These are phyloP conservation scores for Pseudomonodictys pantanalensis DNA, from an alignment of 495 filamentous ascomycete species.

Conservation along the genomic window DNA sequence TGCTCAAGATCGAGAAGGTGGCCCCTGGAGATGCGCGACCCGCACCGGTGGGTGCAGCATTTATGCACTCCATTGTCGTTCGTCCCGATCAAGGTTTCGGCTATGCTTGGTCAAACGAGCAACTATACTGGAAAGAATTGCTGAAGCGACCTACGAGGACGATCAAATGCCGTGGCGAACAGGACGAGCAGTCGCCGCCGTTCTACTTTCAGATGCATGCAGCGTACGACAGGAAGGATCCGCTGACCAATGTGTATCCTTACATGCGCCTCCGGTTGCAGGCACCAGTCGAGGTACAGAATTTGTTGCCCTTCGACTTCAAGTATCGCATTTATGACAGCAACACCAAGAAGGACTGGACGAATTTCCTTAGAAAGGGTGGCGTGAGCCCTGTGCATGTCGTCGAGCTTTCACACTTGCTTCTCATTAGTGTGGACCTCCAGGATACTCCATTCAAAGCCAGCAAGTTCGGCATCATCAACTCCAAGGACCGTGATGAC, in stretches of 20 bases:
- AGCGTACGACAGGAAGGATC: conserved; percentile 73
- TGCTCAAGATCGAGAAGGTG: conserved; percentile 97
- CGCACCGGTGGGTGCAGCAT: conserved; percentile 88
- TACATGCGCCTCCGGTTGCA: conserved; percentile 91
- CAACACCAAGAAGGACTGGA: conserved; percentile 97
- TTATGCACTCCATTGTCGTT: conserved; percentile 83
- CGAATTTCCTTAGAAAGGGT: conserved; percentile 93
- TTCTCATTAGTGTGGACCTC: conserved; percentile 90
- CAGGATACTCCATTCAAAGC: conserved; percentile 92
- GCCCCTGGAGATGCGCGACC: conserved; percentile 87
- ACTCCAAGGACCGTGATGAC: conserved; percentile 81
- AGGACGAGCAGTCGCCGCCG: conserved; percentile 68
- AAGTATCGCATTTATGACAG: conserved; percentile 98
- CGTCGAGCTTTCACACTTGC: conserved; percentile 88
- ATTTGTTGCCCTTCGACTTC: conserved; percentile 94
- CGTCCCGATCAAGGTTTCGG: conserved; percentile 96
- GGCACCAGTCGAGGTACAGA: conserved; percentile 90
- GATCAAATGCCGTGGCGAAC: conserved; percentile 80
- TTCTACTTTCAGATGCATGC: conserved; percentile 97
- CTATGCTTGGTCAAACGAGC: conserved; percentile 87
- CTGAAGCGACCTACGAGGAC: conserved; percentile 78
- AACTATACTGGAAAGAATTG: conserved; percentile 87
- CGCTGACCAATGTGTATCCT: conserved; percentile 79
- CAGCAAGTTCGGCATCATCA: conserved; percentile 96
- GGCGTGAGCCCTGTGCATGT: conserved; percentile 96